These are phyloP conservation scores for Pinus albicaulis DNA, from an alignment of 75 land plant species.

Conservation along the genomic window DNA sequence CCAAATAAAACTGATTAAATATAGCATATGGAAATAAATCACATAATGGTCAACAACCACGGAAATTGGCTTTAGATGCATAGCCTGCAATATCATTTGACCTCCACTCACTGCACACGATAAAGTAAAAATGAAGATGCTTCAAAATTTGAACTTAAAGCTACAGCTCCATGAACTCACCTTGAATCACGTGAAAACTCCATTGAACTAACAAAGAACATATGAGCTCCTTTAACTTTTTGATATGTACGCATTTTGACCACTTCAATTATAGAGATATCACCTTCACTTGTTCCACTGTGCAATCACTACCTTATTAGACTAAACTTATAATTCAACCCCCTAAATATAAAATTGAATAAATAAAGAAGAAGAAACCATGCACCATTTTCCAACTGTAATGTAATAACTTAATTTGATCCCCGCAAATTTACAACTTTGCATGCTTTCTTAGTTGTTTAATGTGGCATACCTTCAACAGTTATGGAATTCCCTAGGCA, in stretches of 20 bases:
- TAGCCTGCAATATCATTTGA: not conserved
- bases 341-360: not conserved
- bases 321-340: not conserved
- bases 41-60: not conserved
- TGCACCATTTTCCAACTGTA: not conserved
- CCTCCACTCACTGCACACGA: not conserved
- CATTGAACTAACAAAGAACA: conserved; percentile 61
- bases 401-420: too few relatives aligned
- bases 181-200: conserved; percentile 73
- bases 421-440: too few relatives aligned
- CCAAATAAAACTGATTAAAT: not conserved
- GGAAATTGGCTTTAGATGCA: not conserved
- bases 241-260: conserved; percentile 40
- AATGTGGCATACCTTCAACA: too few relatives aligned
- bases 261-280: conserved; percentile 49
- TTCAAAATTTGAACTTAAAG: not conserved
- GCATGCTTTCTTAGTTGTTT: too few relatives aligned
- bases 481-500: too few relatives aligned
- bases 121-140: not conserved
- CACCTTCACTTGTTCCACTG: conserved; percentile 83
- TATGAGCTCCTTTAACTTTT: conserved; percentile 64
- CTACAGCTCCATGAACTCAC: conserved; percentile 23
- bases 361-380: not conserved
- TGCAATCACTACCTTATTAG: not conserved
- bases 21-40: not conserved